Evolutionary conservation across 257 asterid genomes (phyloP), one percentile per base, ranked within the genome.

Genomic region (Pogostemon cablin): DNA sequence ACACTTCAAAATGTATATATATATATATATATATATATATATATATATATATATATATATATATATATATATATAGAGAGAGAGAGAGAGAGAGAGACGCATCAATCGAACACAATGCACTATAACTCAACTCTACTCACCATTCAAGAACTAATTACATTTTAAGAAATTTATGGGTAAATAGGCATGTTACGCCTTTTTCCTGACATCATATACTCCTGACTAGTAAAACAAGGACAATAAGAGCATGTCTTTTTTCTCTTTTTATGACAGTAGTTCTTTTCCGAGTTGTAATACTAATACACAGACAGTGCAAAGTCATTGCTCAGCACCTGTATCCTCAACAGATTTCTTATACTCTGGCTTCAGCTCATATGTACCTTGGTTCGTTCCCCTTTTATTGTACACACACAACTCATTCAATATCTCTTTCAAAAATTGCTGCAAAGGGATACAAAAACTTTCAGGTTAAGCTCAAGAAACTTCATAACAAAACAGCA

Each of bases 291-390:
- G 62, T 71, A 49, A 58, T 71, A 25, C 72, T 71, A 81, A 67
- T 72, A 42, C 67, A 77, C 84, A 78, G 78, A 69, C 53, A 76
- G 60, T 35, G 70, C 25, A 39, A 63, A 63, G 59, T 65, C 73
- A 74, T 82, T 82, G 77, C 49, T 86, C 92, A 71, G 86, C 89
- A 79, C 87, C 93, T 79, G 96, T 74, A 77, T 86, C 97, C 82
- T 86, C 96, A 0, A 50, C 98, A 77, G 97, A 89, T 73, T 85
- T 91, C 83, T 86, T 91, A 67, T 89, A 95, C 86, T 89, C 98
- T 47, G 98, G 90, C 83, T 91, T 95, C 54, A 91, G 91, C 89
- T 91, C 97, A 73, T 89, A 89, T 37, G 93, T 89, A 73, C 98
- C 99, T 78, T 91, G 98, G 80, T 91, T 88, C 48, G 92, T 71